Percentiles rank a stretch among this genome's conserved stretches.
These are phyloP conservation scores for Diplodia intermedia DNA, from an alignment of 2,329 filamentous ascomycete genomes.

Conservation along the genomic window DNA sequence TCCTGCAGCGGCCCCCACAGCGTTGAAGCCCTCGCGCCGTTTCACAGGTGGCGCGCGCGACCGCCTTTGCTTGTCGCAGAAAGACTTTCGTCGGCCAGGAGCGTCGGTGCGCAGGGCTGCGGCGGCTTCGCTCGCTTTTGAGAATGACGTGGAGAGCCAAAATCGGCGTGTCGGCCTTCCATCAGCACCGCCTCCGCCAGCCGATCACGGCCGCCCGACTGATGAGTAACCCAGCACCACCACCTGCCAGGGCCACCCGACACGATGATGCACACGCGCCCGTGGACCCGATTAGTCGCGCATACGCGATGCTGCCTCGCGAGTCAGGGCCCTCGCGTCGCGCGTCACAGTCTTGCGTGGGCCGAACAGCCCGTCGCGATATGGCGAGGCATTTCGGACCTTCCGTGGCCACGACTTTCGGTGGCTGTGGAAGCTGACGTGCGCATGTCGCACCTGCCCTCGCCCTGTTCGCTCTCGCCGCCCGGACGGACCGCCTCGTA, in stretches of 20 bases:
- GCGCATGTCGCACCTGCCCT: constrained; percentile 6
- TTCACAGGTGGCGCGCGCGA: constrained; percentile 16
- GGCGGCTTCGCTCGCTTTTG: constrained; percentile 10
- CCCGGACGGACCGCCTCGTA: neutral
- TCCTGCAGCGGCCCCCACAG: constrained; percentile 28
- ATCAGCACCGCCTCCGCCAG: neutral
- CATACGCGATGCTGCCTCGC: neutral
- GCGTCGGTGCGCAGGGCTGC: constrained; percentile 25
- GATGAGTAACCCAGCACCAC: neutral
- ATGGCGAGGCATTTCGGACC: neutral
- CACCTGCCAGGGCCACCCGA: neutral
- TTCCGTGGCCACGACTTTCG: neutral
- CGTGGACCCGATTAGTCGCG: neutral
- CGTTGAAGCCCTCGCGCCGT: constrained; percentile 22
- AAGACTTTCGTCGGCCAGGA: constrained; percentile 11
- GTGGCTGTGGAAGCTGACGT: neutral
- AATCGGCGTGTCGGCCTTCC: constrained; percentile 12
- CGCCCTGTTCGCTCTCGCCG: neutral
- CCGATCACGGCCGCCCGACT: neutral
- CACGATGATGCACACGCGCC: neutral
- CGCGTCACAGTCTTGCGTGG: neutral
- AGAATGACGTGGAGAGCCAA: constrained; percentile 20
- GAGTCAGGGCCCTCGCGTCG: neutral
- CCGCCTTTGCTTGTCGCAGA: constrained; percentile 12
- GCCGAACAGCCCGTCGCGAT: neutral